Base-by-base conservation (phyloP, 164 flowering plant genomes). In the Sextonia rubra region DNA sequence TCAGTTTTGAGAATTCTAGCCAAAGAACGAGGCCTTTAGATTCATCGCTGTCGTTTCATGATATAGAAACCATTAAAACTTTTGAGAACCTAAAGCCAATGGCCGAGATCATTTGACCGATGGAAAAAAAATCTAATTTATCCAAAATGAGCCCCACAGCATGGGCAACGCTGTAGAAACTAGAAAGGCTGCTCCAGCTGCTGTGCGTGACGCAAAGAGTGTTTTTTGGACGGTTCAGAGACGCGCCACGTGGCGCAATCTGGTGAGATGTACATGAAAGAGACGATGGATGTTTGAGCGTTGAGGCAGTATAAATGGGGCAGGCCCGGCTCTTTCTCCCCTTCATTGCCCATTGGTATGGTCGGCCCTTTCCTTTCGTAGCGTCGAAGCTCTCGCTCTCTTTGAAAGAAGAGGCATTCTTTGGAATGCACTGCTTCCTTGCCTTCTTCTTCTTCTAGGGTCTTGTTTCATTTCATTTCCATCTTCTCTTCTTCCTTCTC, bases 391-490 rank as follows among this genome's bases (percentile, higher is more conserved):
- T 52, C 20, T 52, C n/a, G 17, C 12, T 47, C 0, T 17, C 15
- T 47, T 27, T 63, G 17, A 24, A 47, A 47, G 18, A 25, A 58
- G 64, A 20, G 17, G 65, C 64, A 32, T 65, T 66, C 63, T 25
- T 55, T 56, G 70, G 71, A 66, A 73, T 66, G 70, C 75, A 32
- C 69, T 72, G 48, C 74, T 52, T 22, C 4, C 15, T 14, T 24
- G 30, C 37, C 5, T 27, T n/a, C 18, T 65, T 37, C 58, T 3
- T 52, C 14, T 52, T 3, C n/a, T 52, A 52, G n/a, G 58, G 17
- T 52, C 52, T n/a, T n/a, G n/a, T n/a, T 29, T 32, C 12, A 2
- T 49, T 12, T 37, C 20, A 11, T 2, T 52, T 1, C 18, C 24
- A 37, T 37, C 18, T 5, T 17, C 18, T 23, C n/a, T 70, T 15